These are phyloP conservation scores for Fonsecaea nubica DNA, from an alignment of 2,329 filamentous ascomycete genomes.

Conservation along the genomic window DNA sequence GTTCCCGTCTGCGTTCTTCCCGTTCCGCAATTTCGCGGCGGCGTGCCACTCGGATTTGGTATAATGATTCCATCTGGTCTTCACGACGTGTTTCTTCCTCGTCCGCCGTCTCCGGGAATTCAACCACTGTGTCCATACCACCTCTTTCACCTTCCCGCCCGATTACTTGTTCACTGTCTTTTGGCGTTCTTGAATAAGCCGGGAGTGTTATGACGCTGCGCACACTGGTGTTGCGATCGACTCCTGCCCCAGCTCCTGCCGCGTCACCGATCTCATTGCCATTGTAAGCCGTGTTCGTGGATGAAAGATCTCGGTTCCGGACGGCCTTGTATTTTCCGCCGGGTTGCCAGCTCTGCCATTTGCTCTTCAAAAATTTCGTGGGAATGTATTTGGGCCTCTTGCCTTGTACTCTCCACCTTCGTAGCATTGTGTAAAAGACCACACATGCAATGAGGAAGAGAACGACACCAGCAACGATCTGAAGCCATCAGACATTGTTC, in stretches of 20 bases:
- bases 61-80: slow-evolving; percentile 89
- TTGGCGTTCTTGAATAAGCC: slow-evolving; percentile 75
- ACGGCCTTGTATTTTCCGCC: slow-evolving; percentile 37
- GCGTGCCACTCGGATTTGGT: slow-evolving; percentile 82
- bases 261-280: slow-evolving; percentile 26
- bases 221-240: slow-evolving; percentile 84
- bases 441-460: slow-evolving; percentile 26
- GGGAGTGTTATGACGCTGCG: slow-evolving; percentile 95
- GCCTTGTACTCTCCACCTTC: slow-evolving; percentile 32
- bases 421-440: slow-evolving; percentile 32
- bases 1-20: slow-evolving; percentile 72
- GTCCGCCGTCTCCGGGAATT: slow-evolving; percentile 79
- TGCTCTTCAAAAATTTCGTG: slow-evolving; percentile 34
- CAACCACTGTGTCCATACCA: slow-evolving; percentile 88
- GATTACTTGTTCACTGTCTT: slow-evolving; percentile 79
- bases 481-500: slow-evolving; percentile 12
- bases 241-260: slow-evolving; percentile 47
- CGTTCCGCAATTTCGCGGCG: slow-evolving; percentile 77
- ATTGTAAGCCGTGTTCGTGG: slow-evolving; percentile 34
- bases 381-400: slow-evolving; percentile 35
- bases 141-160: slow-evolving; percentile 88
- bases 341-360: slow-evolving; percentile 39
- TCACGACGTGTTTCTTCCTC: slow-evolving; percentile 81
- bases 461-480: slow-evolving; percentile 31
- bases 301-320: slow-evolving; percentile 29